Conservation (phyloP, 495 filamentous ascomycete genomes). For the Pyrenula massariospora region DNA sequence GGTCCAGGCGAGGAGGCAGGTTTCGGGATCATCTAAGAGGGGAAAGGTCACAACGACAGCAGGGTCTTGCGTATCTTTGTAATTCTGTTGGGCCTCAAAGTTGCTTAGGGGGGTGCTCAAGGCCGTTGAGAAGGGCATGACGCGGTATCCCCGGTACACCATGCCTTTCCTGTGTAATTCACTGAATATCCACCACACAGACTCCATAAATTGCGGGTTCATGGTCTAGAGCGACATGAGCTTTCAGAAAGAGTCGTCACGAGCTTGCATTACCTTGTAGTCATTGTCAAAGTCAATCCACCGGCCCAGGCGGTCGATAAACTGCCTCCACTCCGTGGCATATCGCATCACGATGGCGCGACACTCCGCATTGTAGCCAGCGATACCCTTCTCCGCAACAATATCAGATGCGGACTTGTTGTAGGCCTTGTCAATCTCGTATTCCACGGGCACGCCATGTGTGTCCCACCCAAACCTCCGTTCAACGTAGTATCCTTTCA, state of each 20-base stretch:
- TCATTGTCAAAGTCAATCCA: constrained; percentile 99
- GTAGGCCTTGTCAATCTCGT: constrained; percentile 97
- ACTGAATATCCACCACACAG: constrained; percentile 94
- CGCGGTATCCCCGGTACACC: constrained; percentile 78
- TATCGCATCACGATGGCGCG: constrained; percentile 91
- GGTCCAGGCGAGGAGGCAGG: constrained; percentile 77
- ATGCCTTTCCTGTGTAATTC: constrained; percentile 78
- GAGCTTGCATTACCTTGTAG: constrained; percentile 57
- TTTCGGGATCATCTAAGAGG: constrained; percentile 61
- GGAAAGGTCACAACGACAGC: constrained; percentile 88
- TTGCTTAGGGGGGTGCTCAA: constrained; percentile 85
- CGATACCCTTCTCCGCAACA: constrained; percentile 77
- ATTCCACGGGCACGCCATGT: constrained; percentile 90
- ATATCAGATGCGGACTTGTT: constrained; percentile 81
- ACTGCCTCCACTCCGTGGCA: constrained; percentile 78
- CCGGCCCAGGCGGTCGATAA: constrained; percentile 79
- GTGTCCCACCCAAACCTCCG: constrained; percentile 76
- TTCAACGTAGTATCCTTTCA: constrained; percentile 84
- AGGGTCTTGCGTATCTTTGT: constrained; percentile 86
- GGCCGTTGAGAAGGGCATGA: constrained; percentile 93
- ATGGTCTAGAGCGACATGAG: constrained; percentile 49
- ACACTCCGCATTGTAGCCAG: constrained; percentile 88
- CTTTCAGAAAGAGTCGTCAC: background rate
- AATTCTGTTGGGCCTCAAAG: constrained; percentile 90
- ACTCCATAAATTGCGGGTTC: constrained; percentile 93